These are phyloP conservation scores for Pythium rishiriense DNA, from an alignment of 352 stramenopile genomes.

Conservation along the genomic window DNA sequence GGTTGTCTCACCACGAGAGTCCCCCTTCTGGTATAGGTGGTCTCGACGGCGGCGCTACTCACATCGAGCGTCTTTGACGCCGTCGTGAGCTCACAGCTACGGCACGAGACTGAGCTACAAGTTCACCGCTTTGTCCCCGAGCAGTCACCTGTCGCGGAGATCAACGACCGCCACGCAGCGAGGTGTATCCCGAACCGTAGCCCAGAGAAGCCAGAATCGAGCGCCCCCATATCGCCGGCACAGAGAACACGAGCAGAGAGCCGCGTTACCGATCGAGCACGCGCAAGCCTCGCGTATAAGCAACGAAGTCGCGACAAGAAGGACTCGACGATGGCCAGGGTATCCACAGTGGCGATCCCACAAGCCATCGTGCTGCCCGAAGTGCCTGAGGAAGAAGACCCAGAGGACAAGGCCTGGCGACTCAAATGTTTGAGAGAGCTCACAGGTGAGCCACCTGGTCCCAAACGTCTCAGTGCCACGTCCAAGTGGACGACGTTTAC, in stretches of 20 bases:
- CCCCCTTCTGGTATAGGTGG: conserved; percentile 9
- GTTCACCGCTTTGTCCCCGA: conserved; percentile 31
- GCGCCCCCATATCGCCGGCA: neutral
- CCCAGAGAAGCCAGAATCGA: conserved; percentile 28
- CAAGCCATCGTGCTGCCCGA: conserved; percentile 18
- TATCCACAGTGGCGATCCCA: conserved; percentile 12
- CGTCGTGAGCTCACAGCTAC: conserved; percentile 33
- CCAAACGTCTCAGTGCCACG: neutral
- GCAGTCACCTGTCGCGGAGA: conserved; percentile 24
- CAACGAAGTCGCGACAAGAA: conserved; percentile 20
- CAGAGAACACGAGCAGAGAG: conserved; percentile 12
- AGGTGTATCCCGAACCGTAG: conserved; percentile 41
- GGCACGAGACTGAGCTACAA: conserved; percentile 26
- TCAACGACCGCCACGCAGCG: conserved; percentile 50
- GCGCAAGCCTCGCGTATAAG: conserved; percentile 9
- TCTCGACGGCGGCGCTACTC: conserved; percentile 28
- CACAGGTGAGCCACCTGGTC: neutral
- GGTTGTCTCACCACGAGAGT: too few relatives aligned
- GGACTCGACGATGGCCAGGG: neutral
- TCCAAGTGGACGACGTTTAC: conserved; percentile 14
- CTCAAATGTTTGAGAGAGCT: conserved; percentile 26
- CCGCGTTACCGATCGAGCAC: conserved; percentile 11
- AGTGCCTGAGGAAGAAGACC: conserved; percentile 15
- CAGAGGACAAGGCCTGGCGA: conserved; percentile 21
- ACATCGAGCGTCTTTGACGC: conserved; percentile 42